phyloP scores from a whole-genome alignment of 2,329 filamentous ascomycete genomes.

The Fusarium sp. region DNA sequence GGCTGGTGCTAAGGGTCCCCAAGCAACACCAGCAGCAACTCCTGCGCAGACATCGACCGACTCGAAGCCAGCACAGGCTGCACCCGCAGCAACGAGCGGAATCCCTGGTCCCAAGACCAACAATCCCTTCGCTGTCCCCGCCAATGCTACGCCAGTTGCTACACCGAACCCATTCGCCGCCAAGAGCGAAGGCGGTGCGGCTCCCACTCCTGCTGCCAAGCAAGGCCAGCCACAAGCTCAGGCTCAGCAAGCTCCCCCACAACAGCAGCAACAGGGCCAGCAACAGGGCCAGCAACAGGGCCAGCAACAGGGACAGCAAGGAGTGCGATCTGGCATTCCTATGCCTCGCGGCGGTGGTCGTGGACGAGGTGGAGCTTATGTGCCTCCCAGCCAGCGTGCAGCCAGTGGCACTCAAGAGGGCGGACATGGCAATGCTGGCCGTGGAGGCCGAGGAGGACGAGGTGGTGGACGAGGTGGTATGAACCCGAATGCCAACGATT shows the following conservation, averaged over 20 bases:
- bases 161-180: slow-evolving; percentile 50
- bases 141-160: slow-evolving; percentile 29
- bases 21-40: slow-evolving; percentile 32
- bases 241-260: slow-evolving; percentile 33
- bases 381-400: slow-evolving; percentile 56
- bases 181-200: slow-evolving; percentile 39
- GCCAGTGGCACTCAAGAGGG: slow-evolving; percentile 56
- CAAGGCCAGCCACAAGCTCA: slow-evolving; percentile 33
- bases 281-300: slow-evolving; percentile 12
- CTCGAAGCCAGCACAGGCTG: slow-evolving; percentile 35
- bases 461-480: slow-evolving; percentile 62
- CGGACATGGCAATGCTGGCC: slow-evolving; percentile 50
- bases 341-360: slow-evolving; percentile 60
- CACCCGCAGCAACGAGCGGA: slow-evolving; percentile 36
- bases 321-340: slow-evolving; percentile 57
- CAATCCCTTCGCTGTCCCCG: slow-evolving; percentile 54
- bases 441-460: slow-evolving; percentile 59
- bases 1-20: slow-evolving; percentile 21
- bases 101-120: slow-evolving; percentile 44
- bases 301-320: slow-evolving; percentile 34
- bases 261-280: slow-evolving; percentile 24
- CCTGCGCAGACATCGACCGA: slow-evolving; percentile 9
- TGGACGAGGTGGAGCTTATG: slow-evolving; percentile 57
- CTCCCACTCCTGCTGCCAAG: slow-evolving; percentile 35
- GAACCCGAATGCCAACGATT: slow-evolving; percentile 68